Conservation (phyloP, 2,329 filamentous ascomycete genomes). For the Thielaviopsis ethacetica region DNA sequence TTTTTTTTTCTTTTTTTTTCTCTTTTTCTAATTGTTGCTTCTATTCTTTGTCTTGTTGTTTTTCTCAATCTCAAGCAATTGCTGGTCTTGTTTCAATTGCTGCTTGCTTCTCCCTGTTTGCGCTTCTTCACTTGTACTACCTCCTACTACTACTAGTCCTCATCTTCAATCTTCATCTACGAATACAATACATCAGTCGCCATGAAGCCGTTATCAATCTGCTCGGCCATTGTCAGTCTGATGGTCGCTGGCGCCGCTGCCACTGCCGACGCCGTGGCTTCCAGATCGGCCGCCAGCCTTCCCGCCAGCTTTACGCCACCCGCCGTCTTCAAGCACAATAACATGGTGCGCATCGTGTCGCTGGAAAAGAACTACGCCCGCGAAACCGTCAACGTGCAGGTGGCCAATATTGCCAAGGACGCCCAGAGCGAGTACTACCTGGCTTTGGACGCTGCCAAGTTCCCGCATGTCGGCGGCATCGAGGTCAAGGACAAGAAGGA, state of each 20-base stretch:
- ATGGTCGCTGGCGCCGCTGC: constrained; percentile 29
- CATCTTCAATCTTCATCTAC: constrained; percentile 1
- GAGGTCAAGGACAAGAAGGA: constrained; percentile 91
- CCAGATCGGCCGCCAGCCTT: constrained; percentile 41
- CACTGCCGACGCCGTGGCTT: constrained; percentile 21
- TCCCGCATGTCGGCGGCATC: constrained; percentile 65
- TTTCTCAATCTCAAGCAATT: neutral
- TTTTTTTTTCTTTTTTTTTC: constrained; percentile 6
- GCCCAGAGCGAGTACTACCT: constrained; percentile 84
- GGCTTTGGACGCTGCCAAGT: constrained; percentile 62
- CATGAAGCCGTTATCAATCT: constrained; percentile 30
- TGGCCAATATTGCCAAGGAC: constrained; percentile 69
- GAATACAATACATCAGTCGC: constrained; percentile 12
- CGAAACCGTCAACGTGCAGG: constrained; percentile 83
- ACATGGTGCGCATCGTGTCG: constrained; percentile 78
- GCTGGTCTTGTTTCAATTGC: neutral
- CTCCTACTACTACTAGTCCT: constrained; percentile 3
- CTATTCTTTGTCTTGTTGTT: neutral
- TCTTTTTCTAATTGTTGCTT: neutral
- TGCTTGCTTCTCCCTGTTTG: neutral
- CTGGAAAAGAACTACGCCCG: constrained; percentile 84
- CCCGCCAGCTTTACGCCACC: constrained; percentile 64
- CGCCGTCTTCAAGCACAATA: constrained; percentile 74
- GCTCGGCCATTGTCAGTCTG: constrained; percentile 43
- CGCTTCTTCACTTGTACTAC: neutral